A percentile compares a stretch with the other conserved stretches of the same genome.
phyloP scores from a whole-genome alignment of 805 yeast species.

The Cephaloascus albidus region DNA sequence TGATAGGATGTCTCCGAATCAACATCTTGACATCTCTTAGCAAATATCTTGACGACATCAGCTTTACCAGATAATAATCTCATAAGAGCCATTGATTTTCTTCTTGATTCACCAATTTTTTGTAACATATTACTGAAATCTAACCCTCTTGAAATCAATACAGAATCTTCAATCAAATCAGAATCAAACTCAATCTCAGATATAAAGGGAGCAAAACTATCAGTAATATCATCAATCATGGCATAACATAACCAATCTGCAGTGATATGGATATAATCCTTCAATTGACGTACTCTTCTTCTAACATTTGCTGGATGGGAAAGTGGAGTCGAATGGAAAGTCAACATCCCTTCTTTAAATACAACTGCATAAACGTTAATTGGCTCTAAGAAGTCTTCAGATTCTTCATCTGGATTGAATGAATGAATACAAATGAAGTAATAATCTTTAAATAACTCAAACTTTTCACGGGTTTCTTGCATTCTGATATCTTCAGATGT shows the following conservation, averaged over 20 bases:
- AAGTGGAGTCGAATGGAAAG: slow-evolving; percentile 53
- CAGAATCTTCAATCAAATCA: slow-evolving; percentile 77
- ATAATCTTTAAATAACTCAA: slow-evolving; percentile 83
- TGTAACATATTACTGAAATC: slow-evolving; percentile 73
- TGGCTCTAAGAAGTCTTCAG: slow-evolving; percentile 78
- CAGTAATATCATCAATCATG: slow-evolving; percentile 74
- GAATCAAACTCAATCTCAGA: slow-evolving; percentile 74
- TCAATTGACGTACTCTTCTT: slow-evolving; percentile 70
- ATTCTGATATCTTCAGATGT: slow-evolving; percentile 92
- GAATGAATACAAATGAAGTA: slow-evolving; percentile 94
- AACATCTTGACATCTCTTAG: slow-evolving; percentile 86
- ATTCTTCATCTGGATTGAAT: slow-evolving; percentile 74
- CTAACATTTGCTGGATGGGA: slow-evolving; percentile 61
- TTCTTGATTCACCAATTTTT: slow-evolving; percentile 80
- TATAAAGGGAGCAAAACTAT: slow-evolving; percentile 76
- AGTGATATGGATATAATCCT: slow-evolving; percentile 68
- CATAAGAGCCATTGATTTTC: slow-evolving; percentile 88
- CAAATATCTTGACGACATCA: slow-evolving; percentile 92
- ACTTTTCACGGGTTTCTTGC: slow-evolving; percentile 93
- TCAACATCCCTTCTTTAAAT: slow-evolving; percentile 46
- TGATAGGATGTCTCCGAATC: slow-evolving; percentile 10
- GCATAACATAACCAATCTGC: slow-evolving; percentile 84
- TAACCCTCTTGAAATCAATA: slow-evolving; percentile 65
- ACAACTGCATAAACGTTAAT: slow-evolving; percentile 64
- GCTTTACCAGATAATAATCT: slow-evolving; percentile 88